These are phyloP conservation scores for Dunaliella salina DNA, from an alignment of 163 green algal species.

Conservation along the genomic window DNA sequence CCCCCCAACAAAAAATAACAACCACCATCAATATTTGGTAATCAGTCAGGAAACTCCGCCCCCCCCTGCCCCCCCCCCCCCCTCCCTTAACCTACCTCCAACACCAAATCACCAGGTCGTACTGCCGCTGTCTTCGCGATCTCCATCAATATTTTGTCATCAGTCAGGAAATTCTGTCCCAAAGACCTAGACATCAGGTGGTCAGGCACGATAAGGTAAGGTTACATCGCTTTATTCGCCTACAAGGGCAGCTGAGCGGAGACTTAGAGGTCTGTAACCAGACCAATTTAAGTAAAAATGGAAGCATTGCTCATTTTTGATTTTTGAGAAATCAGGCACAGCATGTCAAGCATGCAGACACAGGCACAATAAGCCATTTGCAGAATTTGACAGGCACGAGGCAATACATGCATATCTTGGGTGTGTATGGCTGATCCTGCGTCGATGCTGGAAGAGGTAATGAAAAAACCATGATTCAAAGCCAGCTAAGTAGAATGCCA, in stretches of 20 bases:
- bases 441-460: background rate
- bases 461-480: background rate
- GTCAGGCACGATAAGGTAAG: no score
- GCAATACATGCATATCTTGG: background rate
- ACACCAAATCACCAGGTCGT: slow-evolving; percentile 63
- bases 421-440: background rate
- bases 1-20: no score
- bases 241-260: no score
- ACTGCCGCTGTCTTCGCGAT: slow-evolving; percentile 67
- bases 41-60: no score
- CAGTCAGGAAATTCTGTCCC: slow-evolving; percentile 91
- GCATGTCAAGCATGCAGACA: no score
- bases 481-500: background rate
- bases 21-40: no score
- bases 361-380: background rate
- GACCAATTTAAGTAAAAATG: no score
- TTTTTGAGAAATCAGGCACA: no score
- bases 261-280: no score
- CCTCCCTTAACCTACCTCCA: slow-evolving; percentile 87
- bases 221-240: no score
- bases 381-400: background rate
- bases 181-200: slow-evolving; percentile 51
- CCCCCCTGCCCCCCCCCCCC: no score
- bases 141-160: slow-evolving; percentile 66
- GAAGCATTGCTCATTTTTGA: no score